phyloP scores from a whole-genome alignment of 352 stramenopile genomes.

The Salisapilia sapeloensis region DNA sequence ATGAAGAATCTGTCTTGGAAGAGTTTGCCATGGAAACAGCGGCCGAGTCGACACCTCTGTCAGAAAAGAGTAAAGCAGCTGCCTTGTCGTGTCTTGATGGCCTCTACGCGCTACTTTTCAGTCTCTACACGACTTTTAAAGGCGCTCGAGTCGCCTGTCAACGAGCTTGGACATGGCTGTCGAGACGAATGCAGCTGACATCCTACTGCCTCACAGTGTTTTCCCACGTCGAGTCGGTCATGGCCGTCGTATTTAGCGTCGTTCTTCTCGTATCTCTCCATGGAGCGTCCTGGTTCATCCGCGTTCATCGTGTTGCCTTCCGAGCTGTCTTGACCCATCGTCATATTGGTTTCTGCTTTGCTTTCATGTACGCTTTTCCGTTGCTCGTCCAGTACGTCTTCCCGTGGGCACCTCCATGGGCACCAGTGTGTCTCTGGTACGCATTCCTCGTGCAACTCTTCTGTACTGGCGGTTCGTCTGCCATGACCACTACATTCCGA shows the following conservation, averaged over 20 bases:
- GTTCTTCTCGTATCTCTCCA: conserved; percentile 50
- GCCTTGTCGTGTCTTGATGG: conserved; percentile 15
- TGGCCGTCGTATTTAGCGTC: conserved; percentile 49
- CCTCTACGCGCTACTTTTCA: conserved; percentile 2
- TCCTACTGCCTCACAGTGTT: conserved; percentile 13
- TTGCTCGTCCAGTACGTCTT: conserved; percentile 79
- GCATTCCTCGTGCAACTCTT: conserved; percentile 81
- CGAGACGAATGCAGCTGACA: conserved; percentile 26
- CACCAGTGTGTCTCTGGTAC: conserved; percentile 80
- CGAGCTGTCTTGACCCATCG: conserved; percentile 64
- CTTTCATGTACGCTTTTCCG: conserved; percentile 76
- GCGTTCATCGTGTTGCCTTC: conserved; percentile 66
- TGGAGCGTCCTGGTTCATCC: conserved; percentile 57
- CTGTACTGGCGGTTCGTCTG: conserved; percentile 60
- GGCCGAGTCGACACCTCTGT: conserved; percentile 4
- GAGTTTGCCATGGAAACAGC: conserved; percentile 4
- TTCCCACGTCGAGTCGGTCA: conserved; percentile 45
- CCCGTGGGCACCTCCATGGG: conserved; percentile 77
- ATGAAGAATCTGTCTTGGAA: conserved; percentile 4
- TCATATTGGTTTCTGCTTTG: conserved; percentile 78
- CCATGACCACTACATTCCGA: conserved; percentile 77
- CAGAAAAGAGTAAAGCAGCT: conserved; percentile 5
- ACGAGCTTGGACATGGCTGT: conserved; percentile 8
- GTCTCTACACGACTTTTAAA: conserved; percentile 1
- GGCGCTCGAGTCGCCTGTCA: conserved; percentile 5